These are phyloP conservation scores for Aspergillus incahuasiensis DNA, from an alignment of 495 filamentous ascomycete genomes.

Conservation along the genomic window DNA sequence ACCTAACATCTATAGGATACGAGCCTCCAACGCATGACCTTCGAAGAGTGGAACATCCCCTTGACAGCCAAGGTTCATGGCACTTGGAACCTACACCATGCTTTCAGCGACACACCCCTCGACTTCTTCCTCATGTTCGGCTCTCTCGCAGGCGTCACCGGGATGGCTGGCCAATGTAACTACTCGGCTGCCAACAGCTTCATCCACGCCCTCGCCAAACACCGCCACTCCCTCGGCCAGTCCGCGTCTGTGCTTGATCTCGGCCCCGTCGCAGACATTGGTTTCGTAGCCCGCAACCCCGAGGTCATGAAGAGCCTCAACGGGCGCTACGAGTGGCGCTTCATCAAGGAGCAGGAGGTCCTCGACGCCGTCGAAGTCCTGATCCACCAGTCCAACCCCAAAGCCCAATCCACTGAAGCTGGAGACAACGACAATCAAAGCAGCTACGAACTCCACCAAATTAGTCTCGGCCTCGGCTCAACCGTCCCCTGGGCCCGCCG, in stretches of 20 bases:
- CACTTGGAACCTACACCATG: conserved; percentile 53
- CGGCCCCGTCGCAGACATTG: background rate
- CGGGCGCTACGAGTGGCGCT: background rate
- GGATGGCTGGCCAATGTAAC: conserved; percentile 24
- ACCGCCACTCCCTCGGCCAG: conserved; percentile 24
- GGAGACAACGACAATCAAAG: too few relatives aligned
- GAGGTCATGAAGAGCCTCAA: background rate
- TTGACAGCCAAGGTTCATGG: conserved; percentile 42
- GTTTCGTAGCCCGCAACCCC: background rate
- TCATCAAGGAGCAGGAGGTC: background rate
- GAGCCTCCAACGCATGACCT: conserved; percentile 30
- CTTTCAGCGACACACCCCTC: conserved; percentile 24
- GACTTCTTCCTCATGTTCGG: conserved; percentile 49
- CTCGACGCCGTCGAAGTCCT: background rate
- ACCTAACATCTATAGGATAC: conserved; percentile 10
- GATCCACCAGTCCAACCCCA: background rate
- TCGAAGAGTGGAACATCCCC: conserved; percentile 30
- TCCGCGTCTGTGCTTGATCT: conserved; percentile 12
- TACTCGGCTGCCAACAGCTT: conserved; percentile 38
- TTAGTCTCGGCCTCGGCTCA: background rate
- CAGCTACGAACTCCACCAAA: background rate
- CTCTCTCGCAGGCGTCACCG: conserved; percentile 33
- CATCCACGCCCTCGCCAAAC: conserved; percentile 32
- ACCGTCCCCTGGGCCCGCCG: background rate
- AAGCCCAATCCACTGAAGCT: background rate